These are phyloP conservation scores for Ogataea naganishii DNA, from an alignment of 805 yeast species.

Conservation along the genomic window DNA sequence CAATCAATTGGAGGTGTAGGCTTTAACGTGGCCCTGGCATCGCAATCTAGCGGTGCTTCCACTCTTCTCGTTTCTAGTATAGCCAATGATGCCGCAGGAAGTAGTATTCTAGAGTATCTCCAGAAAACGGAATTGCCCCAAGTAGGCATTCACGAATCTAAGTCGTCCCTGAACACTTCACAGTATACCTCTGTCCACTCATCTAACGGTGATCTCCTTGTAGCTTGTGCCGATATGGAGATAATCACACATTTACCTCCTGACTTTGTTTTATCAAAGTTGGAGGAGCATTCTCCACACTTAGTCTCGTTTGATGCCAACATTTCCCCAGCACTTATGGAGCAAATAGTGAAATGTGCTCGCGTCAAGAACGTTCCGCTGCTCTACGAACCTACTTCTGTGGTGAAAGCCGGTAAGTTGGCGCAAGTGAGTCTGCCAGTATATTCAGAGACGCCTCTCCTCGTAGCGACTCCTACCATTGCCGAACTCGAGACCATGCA, in stretches of 20 bases:
- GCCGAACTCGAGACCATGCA: slow-evolving; percentile 51
- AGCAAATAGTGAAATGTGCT: slow-evolving; percentile 24
- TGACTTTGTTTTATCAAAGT: slow-evolving; percentile 30
- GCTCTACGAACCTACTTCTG: slow-evolving; percentile 74
- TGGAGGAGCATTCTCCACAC: slow-evolving; percentile 35
- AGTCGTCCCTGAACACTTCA: slow-evolving; percentile 36
- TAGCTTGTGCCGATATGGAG: slow-evolving; percentile 85
- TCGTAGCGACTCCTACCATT: slow-evolving; percentile 60
- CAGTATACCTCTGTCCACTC: slow-evolving; percentile 69
- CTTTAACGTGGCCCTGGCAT: slow-evolving; percentile 65
- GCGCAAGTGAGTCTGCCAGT: slow-evolving; percentile 28
- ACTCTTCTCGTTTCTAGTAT: slow-evolving; percentile 47
- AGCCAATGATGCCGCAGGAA: slow-evolving; percentile 52
- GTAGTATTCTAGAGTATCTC: slow-evolving; percentile 25
- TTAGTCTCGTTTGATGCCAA: slow-evolving; percentile 63
- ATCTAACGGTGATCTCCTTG: slow-evolving; percentile 48
- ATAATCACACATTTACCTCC: slow-evolving; percentile 44
- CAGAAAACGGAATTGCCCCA: slow-evolving; percentile 19
- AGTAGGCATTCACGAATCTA: slow-evolving; percentile 29
- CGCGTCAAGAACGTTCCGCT: slow-evolving; percentile 20
- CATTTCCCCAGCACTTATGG: slow-evolving; percentile 35
- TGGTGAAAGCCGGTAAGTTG: slow-evolving; percentile 46
- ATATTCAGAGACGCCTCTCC: slow-evolving; percentile 38
- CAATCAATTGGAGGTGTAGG: slow-evolving; percentile 81
- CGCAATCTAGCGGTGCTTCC: slow-evolving; percentile 25